Base-by-base conservation (phyloP, 148 eudicot species). In the Rhododendron ovatum region DNA sequence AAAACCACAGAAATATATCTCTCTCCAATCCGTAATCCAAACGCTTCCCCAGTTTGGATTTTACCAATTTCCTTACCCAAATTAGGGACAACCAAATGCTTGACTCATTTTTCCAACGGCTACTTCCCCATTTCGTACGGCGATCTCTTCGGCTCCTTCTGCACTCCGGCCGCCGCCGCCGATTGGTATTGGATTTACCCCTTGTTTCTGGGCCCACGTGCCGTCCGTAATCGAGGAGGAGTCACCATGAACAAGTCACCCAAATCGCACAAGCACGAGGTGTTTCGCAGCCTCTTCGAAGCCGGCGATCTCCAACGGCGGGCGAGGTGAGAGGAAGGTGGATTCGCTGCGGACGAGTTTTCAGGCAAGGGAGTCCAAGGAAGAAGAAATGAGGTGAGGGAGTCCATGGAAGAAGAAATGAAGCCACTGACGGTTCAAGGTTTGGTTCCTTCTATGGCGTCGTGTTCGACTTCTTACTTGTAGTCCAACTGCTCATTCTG, bases 391-490 rank as follows among this genome's bases (percentile, higher is more conserved):
- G 41, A 37, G 41, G 41, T 37, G 83, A 75, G 83, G 73, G 83
- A 80, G 65, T 78, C 33, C 6, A 85, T 78, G 84, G 89, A 87
- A 20, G 90, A 86, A 75, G 89, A 89, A 73, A 74, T 90, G 82
- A 89, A 87, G 82, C 73, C 87, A 1, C 45, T 89, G 75, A 79
- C 91, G 33, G 79, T 87, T 85, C 90, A 90, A 82, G 83, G 82
- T 63, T 82, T 83, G 37, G 84, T 33, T 18, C 78, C 83, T 35
- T 78, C 82, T 82, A 65, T 87, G 33, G 48, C 83, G 75, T 5
- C 37, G 20, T 18, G 55, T 47, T 39, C 90, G 7, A 13, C 76
- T 47, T 39, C 91, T 12, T 69, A 10, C 48, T 45, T 41, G 17
- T 0, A 51, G 30, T 50, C 59, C 87, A 7, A 61, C 59, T 59